Conservation (phyloP, 306 rosid genomes). For the Lathyrus oleraceus region DNA sequence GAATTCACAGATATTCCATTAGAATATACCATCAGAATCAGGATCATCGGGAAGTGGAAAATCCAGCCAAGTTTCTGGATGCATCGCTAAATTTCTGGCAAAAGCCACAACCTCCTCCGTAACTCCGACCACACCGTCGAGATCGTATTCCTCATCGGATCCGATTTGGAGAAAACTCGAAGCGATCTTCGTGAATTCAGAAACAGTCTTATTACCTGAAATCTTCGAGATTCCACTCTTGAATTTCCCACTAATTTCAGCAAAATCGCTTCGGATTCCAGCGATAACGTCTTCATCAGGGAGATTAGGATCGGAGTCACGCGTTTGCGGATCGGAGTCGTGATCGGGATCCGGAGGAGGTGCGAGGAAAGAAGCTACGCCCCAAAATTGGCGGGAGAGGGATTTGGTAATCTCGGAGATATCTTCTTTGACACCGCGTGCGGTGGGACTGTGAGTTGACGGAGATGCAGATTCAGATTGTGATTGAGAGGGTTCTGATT, state of each 20-base stretch:
- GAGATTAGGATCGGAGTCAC: slow-evolving; percentile 33
- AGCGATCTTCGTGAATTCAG: slow-evolving; percentile 89
- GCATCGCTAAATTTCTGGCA: slow-evolving; percentile 67
- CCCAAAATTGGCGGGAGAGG: slow-evolving; percentile 77
- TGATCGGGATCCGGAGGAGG: slow-evolving; percentile 64
- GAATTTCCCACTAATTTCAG: slow-evolving; percentile 79
- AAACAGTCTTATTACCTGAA: slow-evolving; percentile 61
- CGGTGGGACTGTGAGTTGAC: slow-evolving; percentile 45
- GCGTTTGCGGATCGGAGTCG: slow-evolving; percentile 34
- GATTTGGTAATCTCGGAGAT: slow-evolving; percentile 73
- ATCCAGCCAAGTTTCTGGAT: slow-evolving; percentile 88
- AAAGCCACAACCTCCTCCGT: slow-evolving; percentile 75
- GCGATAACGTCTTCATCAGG: slow-evolving; percentile 66
- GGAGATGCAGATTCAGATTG: slow-evolving; percentile 43
- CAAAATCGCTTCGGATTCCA: slow-evolving; percentile 87
- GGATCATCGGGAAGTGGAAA: slow-evolving; percentile 71
- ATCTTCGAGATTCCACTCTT: slow-evolving; percentile 81
- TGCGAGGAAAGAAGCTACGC: slow-evolving; percentile 87
- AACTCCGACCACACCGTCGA: slow-evolving; percentile 57
- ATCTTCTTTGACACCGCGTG: slow-evolving; percentile 80
- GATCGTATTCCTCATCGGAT: slow-evolving; percentile 54
- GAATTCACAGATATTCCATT: too few relatives aligned
- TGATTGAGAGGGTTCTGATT: slow-evolving; percentile 31
- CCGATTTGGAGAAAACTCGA: slow-evolving; percentile 82
- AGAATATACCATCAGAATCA: slow-evolving; percentile 61